phyloP scores from a whole-genome alignment of 2,329 filamentous ascomycete species.

The Fusarium neocosmosporiellum region DNA sequence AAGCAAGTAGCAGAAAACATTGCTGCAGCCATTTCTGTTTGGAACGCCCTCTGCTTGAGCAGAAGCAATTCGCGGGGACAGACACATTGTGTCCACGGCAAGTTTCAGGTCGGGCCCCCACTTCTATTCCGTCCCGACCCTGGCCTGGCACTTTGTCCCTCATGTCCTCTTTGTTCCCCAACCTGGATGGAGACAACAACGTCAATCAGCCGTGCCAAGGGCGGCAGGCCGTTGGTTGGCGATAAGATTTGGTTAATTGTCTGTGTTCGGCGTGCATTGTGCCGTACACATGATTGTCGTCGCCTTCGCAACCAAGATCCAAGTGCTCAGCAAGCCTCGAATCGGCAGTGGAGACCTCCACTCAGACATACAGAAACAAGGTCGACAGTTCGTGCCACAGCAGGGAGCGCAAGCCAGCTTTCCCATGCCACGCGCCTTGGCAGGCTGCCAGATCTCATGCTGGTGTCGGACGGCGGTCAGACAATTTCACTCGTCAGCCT shows the following conservation, averaged over 20 bases:
- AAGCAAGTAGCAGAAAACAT: constrained; percentile 36
- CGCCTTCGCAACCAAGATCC: background rate
- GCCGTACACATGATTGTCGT: background rate
- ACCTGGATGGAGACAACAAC: background rate
- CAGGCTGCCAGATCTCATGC: constrained; percentile 30
- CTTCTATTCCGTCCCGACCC: constrained; percentile 11
- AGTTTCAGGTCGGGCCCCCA: constrained; percentile 41
- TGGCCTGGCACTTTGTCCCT: constrained; percentile 15
- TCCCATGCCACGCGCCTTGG: constrained; percentile 20
- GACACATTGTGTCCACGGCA: constrained; percentile 30
- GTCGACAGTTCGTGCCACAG: constrained; percentile 26
- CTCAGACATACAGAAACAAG: constrained; percentile 21
- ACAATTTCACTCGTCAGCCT: constrained; percentile 29
- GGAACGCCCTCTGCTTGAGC: constrained; percentile 15
- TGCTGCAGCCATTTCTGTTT: constrained; percentile 34
- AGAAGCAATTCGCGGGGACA: constrained; percentile 39
- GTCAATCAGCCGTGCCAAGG: background rate
- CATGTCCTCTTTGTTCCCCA: constrained; percentile 1
- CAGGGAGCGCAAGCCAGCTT: constrained; percentile 21
- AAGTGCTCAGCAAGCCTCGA: background rate
- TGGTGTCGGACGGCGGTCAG: constrained; percentile 9
- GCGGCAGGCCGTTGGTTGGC: background rate
- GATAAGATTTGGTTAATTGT: background rate
- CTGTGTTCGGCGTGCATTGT: background rate
- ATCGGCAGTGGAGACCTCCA: constrained; percentile 15